Base-by-base conservation (phyloP, 495 filamentous ascomycete genomes). In the Parmelia sp. region DNA sequence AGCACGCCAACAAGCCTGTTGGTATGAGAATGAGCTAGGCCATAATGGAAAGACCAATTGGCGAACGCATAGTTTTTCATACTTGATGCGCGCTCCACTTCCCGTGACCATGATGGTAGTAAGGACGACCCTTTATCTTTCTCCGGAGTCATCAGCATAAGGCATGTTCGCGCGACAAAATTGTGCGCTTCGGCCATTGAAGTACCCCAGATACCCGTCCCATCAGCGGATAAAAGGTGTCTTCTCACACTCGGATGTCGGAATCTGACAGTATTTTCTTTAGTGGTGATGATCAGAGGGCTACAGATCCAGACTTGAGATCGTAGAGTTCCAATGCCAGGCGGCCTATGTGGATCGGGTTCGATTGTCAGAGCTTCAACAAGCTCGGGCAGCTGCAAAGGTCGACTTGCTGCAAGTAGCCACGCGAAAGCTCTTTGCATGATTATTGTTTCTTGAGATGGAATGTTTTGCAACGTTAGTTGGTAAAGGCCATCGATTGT, bases 11-110 rank as follows among this genome's bases (percentile, higher is more conserved):
- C 58, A 15, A 60, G 39, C 5, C 7, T 60, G 14, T 42, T 60
- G 39, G 37, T 60, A 5, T 17, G 35, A 9, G 58, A 29, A 9
- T 60, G 37, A 12, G 39, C 58, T 11, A 42, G 15, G 19, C 58
- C 37, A 31, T 60, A 60, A 39, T 60, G 58, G 39, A 60, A 15
- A 3, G 58, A 60, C 58, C 58, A 60, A 42, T 60, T 60, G 5
- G 58, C 17, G 23, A 19, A 10, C 17, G 58, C 58, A 42, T 60
- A 60, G 19, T 21, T 11, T 39, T 15, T 42, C 21, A 60, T 23
- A 31, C 21, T 44, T 12, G 23, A 31, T 17, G 14, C n/a, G 21
- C 15, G 4, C n/a, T 10, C 29, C 9, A 3, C 31, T 39, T 42
- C 21, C 29, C 1, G 58, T 27, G 14, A 19, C 15, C 39, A 12